phyloP scores from a whole-genome alignment of 805 yeast species.

The Wickerhamomyces hampshirensis region DNA sequence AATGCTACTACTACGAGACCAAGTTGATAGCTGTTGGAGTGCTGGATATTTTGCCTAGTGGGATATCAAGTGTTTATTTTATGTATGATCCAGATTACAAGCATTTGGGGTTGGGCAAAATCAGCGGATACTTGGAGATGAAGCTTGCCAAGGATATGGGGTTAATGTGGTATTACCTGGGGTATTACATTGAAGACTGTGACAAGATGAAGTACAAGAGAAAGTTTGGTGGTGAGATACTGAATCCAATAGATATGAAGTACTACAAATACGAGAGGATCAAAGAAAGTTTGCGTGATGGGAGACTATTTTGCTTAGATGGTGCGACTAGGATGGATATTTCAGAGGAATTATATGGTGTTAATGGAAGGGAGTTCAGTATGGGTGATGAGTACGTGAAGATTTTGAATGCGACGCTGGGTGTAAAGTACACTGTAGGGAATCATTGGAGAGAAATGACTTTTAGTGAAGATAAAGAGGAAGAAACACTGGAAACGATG shows the following conservation, averaged over 20 bases:
- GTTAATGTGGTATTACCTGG: conserved; percentile 60
- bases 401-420: not conserved
- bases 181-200: conserved; percentile 77
- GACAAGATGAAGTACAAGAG: conserved; percentile 78
- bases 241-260: conserved; percentile 47
- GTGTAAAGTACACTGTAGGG: not conserved
- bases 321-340: not conserved
- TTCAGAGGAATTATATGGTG: conserved; percentile 7
- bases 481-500: conserved; percentile 1
- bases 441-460: not conserved
- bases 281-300: conserved; percentile 18
- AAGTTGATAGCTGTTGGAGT: conserved; percentile 72
- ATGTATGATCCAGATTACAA: conserved; percentile 83
- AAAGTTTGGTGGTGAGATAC: conserved; percentile 69
- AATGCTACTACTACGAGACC: conserved; percentile 63
- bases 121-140: conserved; percentile 71
- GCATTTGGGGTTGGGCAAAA: conserved; percentile 65
- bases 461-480: conserved; percentile 1
- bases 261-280: conserved; percentile 30
- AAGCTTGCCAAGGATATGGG: conserved; percentile 43
- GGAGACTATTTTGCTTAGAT: conserved; percentile 11
- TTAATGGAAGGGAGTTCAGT: conserved; percentile 1
- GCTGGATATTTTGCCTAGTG: conserved; percentile 68
- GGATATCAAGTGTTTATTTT: conserved; percentile 80
- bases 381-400: not conserved